Evolutionary conservation across 306 rosid species (phyloP).

Genomic region (Erythrophleum fordii): DNA sequence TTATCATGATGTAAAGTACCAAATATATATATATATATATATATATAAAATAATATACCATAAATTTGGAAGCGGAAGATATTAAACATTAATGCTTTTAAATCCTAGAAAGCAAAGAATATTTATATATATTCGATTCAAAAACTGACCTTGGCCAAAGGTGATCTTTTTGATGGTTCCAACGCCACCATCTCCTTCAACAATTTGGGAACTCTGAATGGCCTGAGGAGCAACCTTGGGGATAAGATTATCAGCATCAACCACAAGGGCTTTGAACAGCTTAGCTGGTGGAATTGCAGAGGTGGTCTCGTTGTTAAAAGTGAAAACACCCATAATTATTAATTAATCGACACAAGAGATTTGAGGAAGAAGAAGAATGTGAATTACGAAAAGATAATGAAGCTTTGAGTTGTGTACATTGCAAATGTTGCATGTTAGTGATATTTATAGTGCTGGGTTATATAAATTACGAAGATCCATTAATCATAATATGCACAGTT

Average conservation of each 20-base stretch:
- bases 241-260: constrained; percentile 40
- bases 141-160: constrained; percentile 34
- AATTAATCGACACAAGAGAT: too few species aligned
- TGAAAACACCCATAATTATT: constrained; percentile 44
- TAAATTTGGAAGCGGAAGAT: too few species aligned
- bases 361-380: too few species aligned
- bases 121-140: too few species aligned
- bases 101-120: too few species aligned
- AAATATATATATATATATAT: too few species aligned
- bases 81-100: too few species aligned
- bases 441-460: background rate
- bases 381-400: too few species aligned
- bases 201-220: constrained; percentile 15
- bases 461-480: background rate
- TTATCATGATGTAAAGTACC: too few species aligned
- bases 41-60: too few species aligned
- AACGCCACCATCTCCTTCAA: constrained; percentile 45
- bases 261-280: constrained; percentile 44
- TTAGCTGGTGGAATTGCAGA: constrained; percentile 26
- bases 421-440: background rate
- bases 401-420: background rate
- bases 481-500: background rate
- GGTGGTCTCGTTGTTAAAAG: constrained; percentile 21
- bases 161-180: constrained; percentile 49
- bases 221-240: constrained; percentile 44